Percentiles rank a stretch among this genome's conserved stretches.
phyloP scores from a whole-genome alignment of 2,329 filamentous ascomycete species.

The Phoma sp. region DNA sequence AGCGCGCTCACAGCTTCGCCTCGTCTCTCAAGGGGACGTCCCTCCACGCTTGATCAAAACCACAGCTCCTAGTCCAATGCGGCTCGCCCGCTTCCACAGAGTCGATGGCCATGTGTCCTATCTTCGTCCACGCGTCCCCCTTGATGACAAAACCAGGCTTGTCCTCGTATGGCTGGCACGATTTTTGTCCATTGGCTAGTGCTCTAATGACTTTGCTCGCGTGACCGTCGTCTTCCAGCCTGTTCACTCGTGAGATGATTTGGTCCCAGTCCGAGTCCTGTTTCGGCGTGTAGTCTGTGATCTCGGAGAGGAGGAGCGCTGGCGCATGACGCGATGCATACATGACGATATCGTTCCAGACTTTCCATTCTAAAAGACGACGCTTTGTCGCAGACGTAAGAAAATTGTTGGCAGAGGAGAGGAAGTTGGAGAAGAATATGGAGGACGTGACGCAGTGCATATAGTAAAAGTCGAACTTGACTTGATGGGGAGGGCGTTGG shows the following conservation, averaged over 20 bases:
- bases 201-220: conserved; percentile 76
- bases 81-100: conserved; percentile 61
- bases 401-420: conserved; percentile 60
- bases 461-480: conserved; percentile 81
- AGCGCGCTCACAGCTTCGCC: conserved; percentile 29
- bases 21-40: conserved; percentile 40
- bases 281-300: conserved; percentile 66
- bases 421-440: conserved; percentile 74
- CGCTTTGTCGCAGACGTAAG: conserved; percentile 66
- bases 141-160: conserved; percentile 58
- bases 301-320: conserved; percentile 63
- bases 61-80: conserved; percentile 67
- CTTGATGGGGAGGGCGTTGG: conserved; percentile 60
- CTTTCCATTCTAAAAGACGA: conserved; percentile 82
- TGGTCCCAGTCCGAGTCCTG: conserved; percentile 48
- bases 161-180: conserved; percentile 56
- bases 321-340: conserved; percentile 75
- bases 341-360: conserved; percentile 73
- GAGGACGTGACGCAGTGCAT: conserved; percentile 80
- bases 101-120: conserved; percentile 68
- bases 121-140: conserved; percentile 64
- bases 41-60: conserved; percentile 71
- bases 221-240: conserved; percentile 77
- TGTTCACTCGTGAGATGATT: conserved; percentile 55
- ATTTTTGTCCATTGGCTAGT: conserved; percentile 66